phyloP scores from a whole-genome alignment of 2,329 filamentous ascomycete species.

The Pleochaeta shiraiana region DNA sequence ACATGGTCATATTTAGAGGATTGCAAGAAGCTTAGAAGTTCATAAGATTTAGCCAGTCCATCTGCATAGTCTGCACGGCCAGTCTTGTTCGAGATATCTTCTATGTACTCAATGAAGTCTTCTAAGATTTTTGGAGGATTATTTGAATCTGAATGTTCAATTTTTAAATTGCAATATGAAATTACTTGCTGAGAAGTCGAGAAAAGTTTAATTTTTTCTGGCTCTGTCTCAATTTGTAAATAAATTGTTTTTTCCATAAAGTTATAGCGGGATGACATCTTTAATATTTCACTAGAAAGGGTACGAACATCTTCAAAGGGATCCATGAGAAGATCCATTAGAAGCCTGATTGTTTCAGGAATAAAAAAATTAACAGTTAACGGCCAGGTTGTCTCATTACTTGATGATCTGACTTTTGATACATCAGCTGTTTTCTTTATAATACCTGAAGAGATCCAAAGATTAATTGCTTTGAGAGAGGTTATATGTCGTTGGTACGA shows the following conservation, averaged over 20 bases:
- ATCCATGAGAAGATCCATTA: constrained; percentile 66
- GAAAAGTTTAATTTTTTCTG: no score
- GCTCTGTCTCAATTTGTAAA: neutral
- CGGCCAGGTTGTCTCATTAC: constrained; percentile 13
- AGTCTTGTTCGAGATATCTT: constrained; percentile 40
- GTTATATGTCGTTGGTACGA: constrained; percentile 84
- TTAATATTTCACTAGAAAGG: constrained; percentile 28
- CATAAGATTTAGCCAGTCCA: constrained; percentile 59
- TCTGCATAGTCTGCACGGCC: constrained; percentile 84
- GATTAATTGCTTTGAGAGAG: constrained; percentile 45
- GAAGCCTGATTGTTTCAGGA: constrained; percentile 31
- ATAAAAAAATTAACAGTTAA: constrained; percentile 20
- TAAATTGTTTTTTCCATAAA: constrained; percentile 6
- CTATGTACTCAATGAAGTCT: constrained; percentile 29
- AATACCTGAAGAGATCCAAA: constrained; percentile 31
- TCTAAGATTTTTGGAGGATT: constrained; percentile 18
- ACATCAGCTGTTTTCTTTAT: constrained; percentile 7
- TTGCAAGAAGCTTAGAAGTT: constrained; percentile 42
- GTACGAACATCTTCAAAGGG: constrained; percentile 82
- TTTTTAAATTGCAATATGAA: neutral
- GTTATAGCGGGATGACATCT: constrained; percentile 23
- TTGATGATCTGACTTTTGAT: neutral
- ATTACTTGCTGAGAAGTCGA: neutral
- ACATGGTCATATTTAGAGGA: constrained; percentile 22
- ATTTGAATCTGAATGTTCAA: neutral